Evolutionary conservation across 2,329 filamentous ascomycete species (phyloP).

Genomic region (Didymella glomerata): DNA sequence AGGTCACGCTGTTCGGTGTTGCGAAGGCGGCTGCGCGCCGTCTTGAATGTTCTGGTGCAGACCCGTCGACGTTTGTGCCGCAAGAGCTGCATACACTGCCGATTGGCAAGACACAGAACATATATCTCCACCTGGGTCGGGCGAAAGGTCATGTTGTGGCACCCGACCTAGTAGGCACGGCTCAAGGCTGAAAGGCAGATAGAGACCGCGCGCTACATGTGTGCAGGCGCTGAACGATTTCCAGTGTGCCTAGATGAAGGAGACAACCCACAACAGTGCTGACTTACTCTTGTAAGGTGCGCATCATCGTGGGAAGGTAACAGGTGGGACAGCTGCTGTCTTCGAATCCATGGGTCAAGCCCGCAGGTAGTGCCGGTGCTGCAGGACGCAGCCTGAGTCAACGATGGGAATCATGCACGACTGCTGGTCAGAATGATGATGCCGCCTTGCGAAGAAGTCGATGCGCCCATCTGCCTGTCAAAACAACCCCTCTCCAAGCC

Average conservation of each 20-base stretch:
- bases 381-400: slow-evolving; percentile 12
- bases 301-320: neutral
- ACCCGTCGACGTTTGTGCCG: slow-evolving; percentile 1
- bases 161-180: slow-evolving; percentile 10
- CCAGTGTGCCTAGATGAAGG: slow-evolving; percentile 9
- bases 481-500: neutral
- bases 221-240: slow-evolving; percentile 10
- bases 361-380: slow-evolving; percentile 3
- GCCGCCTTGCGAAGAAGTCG: slow-evolving; percentile 4
- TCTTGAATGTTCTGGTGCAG: slow-evolving; percentile 3
- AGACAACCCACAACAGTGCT: slow-evolving; percentile 4
- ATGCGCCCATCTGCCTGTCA: slow-evolving; percentile 4
- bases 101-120: neutral
- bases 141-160: slow-evolving; percentile 11
- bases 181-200: slow-evolving; percentile 1
- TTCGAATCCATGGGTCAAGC: slow-evolving; percentile 5
- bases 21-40: slow-evolving; percentile 3
- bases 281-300: slow-evolving; percentile 7
- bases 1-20: slow-evolving; percentile 11
- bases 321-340: slow-evolving; percentile 2
- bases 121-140: neutral
- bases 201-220: neutral
- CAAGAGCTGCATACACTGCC: neutral
- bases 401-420: slow-evolving; percentile 12
- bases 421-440: slow-evolving; percentile 6